Percentiles rank a stretch among this genome's conserved stretches.
These are phyloP conservation scores for Amylocystis lapponica DNA, from an alignment of 768 basidiomycete genomes.

Conservation along the genomic window DNA sequence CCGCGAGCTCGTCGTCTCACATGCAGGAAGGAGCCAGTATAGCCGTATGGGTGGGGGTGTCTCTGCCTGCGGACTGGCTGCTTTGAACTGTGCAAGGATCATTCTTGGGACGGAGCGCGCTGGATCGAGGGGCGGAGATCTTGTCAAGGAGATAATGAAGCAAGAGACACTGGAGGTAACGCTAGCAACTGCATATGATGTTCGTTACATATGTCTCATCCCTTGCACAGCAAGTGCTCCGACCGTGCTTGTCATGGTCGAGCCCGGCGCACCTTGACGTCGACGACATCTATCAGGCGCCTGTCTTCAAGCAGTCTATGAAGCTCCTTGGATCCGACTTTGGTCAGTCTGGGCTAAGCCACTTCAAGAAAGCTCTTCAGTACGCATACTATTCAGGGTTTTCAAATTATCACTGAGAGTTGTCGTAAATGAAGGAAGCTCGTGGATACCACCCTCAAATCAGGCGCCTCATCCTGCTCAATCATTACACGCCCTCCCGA, in stretches of 20 bases:
- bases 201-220: background rate
- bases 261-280: constrained; percentile 48
- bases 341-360: constrained; percentile 29
- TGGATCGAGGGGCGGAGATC: constrained; percentile 20
- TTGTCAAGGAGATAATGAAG: constrained; percentile 30
- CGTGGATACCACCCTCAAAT: constrained; percentile 2
- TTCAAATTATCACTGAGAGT: background rate
- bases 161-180: constrained; percentile 33
- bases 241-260: constrained; percentile 54
- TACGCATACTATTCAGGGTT: constrained; percentile 9
- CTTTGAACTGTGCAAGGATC: constrained; percentile 56
- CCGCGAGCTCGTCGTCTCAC: constrained; percentile 33
- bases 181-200: background rate
- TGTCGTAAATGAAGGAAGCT: constrained; percentile 13
- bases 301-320: constrained; percentile 42
- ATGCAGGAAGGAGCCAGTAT: constrained; percentile 54
- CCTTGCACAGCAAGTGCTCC: constrained; percentile 42
- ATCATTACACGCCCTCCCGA: constrained; percentile 71
- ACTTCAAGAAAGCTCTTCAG: constrained; percentile 32
- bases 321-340: constrained; percentile 30
- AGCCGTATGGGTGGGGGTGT: constrained; percentile 28
- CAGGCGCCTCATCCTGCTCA: constrained; percentile 29
- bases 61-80: constrained; percentile 63
- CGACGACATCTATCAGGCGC: constrained; percentile 44
- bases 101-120: constrained; percentile 34